Evolutionary conservation across 371 early-diverging fungal species (phyloP), one percentile per base, ranked within the genome.

Genomic region (Mortierella sp.): DNA sequence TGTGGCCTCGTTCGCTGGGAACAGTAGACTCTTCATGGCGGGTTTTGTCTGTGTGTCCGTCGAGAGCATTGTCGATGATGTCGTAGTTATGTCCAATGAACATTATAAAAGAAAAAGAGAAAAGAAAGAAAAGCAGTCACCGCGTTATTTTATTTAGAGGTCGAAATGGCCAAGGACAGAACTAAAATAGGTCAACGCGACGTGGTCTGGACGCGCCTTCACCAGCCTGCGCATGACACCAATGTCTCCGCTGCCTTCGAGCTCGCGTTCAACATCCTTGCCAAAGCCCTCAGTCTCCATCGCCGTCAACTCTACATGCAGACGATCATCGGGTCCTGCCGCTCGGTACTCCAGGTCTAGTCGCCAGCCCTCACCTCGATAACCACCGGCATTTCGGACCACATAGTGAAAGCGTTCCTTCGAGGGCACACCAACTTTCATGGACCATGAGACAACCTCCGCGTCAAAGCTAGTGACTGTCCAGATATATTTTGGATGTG

Each of bases 331-430:
- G 26, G 57, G 48, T 31, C 80, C 73, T 0, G 55, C 43, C 0
- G 81, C 86, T 9, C 89, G 82, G 16, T 91, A 86, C 53, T 85
- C 81, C 31, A 91, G 78, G 53, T 91, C 89, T 26, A 92, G 71
- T 2, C 88, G 89, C 93, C 93, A 94, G 0, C 90, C 89, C 69
- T 92, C 90, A 54, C 90, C 89, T 5, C 88, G 88, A 82, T 92
- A 90, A 2, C 95, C 95, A 13, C 90, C 92, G 4, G 92, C 94
- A 77, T 93, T 90, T 19, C 94, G 92, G 31, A 95, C 88, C 51
- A 90, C 90, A 85, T 94, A 93, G 69, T 89, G 92, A 8, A 90
- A 82, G 6, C 81, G 46, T 0, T 78, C 46, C 14, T 76, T 61
- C 48, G 90, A 78, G 1, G 93, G 91, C 26, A 82, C 73, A 6